Conservation (phyloP, 495 filamentous ascomycete genomes). For the Penicillium waksmanii region DNA sequence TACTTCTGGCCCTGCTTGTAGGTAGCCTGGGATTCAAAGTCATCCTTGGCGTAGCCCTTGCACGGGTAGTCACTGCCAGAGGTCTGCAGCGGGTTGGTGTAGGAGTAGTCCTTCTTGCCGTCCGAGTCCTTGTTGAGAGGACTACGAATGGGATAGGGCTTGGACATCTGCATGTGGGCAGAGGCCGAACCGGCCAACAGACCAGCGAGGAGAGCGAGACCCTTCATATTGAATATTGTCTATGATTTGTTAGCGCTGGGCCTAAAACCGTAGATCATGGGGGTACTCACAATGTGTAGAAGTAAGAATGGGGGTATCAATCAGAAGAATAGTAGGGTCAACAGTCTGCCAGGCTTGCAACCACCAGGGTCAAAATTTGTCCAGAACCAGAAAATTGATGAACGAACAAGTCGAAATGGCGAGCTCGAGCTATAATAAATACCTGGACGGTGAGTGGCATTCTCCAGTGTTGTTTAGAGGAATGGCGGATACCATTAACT, state of each 20-base stretch:
- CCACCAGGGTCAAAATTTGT: slow-evolving; percentile 24
- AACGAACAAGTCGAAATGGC: neutral
- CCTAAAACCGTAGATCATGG: neutral
- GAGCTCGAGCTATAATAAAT: slow-evolving; percentile 25
- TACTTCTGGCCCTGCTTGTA: slow-evolving; percentile 49
- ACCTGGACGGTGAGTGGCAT: slow-evolving; percentile 12
- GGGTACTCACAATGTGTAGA: slow-evolving; percentile 6
- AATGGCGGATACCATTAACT: slow-evolving; percentile 28
- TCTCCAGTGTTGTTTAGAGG: slow-evolving; percentile 23
- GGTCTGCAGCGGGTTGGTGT: slow-evolving; percentile 48
- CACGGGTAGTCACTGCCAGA: slow-evolving; percentile 54
- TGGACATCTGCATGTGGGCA: slow-evolving; percentile 52
- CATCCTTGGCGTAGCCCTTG: slow-evolving; percentile 55
- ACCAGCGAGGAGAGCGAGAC: slow-evolving; percentile 31
- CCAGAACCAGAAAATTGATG: slow-evolving; percentile 14
- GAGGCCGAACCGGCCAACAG: slow-evolving; percentile 44
- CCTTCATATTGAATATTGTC: slow-evolving; percentile 45
- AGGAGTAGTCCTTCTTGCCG: slow-evolving; percentile 53
- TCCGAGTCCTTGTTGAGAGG: slow-evolving; percentile 43
- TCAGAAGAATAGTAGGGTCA: neutral
- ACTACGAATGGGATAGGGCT: slow-evolving; percentile 51
- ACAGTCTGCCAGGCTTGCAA: slow-evolving; percentile 20
- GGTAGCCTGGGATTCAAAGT: slow-evolving; percentile 46
- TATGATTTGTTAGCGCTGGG: slow-evolving; percentile 8
- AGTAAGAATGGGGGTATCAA: slow-evolving; percentile 11